These are phyloP conservation scores for Picea glauca DNA, from an alignment of 75 land plant genomes.

Conservation along the genomic window DNA sequence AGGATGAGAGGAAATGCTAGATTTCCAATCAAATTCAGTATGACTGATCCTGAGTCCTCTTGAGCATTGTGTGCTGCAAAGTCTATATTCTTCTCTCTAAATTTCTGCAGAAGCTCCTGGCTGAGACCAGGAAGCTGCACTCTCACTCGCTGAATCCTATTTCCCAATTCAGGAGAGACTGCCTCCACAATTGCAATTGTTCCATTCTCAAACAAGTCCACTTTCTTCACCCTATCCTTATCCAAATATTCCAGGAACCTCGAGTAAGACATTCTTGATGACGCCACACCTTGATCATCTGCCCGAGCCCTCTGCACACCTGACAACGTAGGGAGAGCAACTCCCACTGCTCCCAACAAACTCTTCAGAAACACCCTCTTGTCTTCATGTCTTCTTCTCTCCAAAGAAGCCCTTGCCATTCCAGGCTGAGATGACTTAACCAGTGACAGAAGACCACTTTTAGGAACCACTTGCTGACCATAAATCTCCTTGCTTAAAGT, in stretches of 20 bases:
- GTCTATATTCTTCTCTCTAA: constrained; percentile 89
- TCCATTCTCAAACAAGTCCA: constrained; percentile 94
- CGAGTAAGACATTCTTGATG: constrained; percentile 97
- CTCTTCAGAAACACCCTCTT: constrained; percentile 65
- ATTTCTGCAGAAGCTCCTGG: constrained; percentile 91
- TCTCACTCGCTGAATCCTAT: constrained; percentile 85
- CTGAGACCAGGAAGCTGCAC: constrained; percentile 95
- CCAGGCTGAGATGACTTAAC: constrained; percentile 12
- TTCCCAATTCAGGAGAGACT: constrained; percentile 90
- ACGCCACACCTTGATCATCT: constrained; percentile 89
- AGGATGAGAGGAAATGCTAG: constrained; percentile 87
- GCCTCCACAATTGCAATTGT: constrained; percentile 97
- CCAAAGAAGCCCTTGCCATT: constrained; percentile 42
- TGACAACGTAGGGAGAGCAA: constrained; percentile 46
- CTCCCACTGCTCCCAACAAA: constrained; percentile 58
- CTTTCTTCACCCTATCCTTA: constrained; percentile 86
- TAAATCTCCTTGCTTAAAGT: constrained; percentile 27
- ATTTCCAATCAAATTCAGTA: constrained; percentile 87
- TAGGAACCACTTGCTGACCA: constrained; percentile 21
- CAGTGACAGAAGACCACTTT: constrained; percentile 19
- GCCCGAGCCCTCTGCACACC: constrained; percentile 52
- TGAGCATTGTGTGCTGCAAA: constrained; percentile 96
- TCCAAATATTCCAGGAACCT: constrained; percentile 93
- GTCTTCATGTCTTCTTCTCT: constrained; percentile 26
- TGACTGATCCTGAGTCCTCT: constrained; percentile 82